Conservation (phyloP, 129 eudicot genomes). For the Kitagawia praeruptora region DNA sequence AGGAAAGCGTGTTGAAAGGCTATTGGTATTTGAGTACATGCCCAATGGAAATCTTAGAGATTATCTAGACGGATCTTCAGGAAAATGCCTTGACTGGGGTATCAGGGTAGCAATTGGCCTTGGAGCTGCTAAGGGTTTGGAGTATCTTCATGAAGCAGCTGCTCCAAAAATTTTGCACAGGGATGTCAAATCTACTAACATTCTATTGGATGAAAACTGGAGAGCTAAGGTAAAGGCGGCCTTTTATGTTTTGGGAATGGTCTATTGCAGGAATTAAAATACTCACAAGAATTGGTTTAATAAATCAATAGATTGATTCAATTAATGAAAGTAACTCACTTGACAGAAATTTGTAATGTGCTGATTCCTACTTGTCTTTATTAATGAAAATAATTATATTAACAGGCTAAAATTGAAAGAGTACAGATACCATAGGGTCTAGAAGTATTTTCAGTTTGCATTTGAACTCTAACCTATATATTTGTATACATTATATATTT, state of each 20-base stretch:
- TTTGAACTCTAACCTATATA: not conserved
- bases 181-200: conserved; percentile 90
- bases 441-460: not conserved
- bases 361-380: not conserved
- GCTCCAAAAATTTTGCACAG: conserved; percentile 93
- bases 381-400: not conserved
- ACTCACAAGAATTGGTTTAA: not conserved
- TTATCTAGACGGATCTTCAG: conserved; percentile 48
- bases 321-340: not conserved
- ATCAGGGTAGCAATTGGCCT: conserved; percentile 78
- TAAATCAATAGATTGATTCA: not conserved
- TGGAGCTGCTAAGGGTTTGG: conserved; percentile 97
- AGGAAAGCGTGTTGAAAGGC: conserved; percentile 72
- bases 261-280: no score
- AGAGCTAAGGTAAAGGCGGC: conserved; percentile 57
- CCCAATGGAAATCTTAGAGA: conserved; percentile 82
- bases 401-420: not conserved
- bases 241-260: not conserved
- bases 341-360: not conserved
- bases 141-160: conserved; percentile 95
- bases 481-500: not conserved
- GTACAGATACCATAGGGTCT: not conserved
- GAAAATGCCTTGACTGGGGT: conserved; percentile 65
- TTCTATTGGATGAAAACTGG: conserved; percentile 85
- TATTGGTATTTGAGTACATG: conserved; percentile 74